Evolutionary conservation across 495 filamentous ascomycete genomes (phyloP), one percentile per base, ranked within the genome.

Genomic region (Oidiodendron maius): DNA sequence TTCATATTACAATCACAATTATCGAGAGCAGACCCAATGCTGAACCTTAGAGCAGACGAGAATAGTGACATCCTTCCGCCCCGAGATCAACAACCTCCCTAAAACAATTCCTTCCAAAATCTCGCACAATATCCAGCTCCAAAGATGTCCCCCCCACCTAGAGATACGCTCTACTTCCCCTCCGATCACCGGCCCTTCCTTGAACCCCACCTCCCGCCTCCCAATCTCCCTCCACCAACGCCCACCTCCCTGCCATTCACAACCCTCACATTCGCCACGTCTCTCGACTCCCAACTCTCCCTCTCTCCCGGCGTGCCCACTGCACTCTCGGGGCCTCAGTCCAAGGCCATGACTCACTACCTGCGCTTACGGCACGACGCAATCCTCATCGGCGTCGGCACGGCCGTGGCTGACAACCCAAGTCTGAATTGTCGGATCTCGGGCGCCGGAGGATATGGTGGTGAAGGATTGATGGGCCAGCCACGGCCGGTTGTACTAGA

Each of bases 271-370:
- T 96, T 86, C 62, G 91, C 91, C 21, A 79, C 80, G n/a, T 95
- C 90, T 4, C 82, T 96, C 61, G 91, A 96, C 65, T 83, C 83
- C 9, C 76, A 78, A 36, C 15, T 97, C 44, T 78, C 88, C 9
- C 73, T 91, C 12, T 70, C 78, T 0, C 86, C 87, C 63, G 88
- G 89, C 13, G 72, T 77, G 50, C 86, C 82, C 53, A 96, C 90
- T 1, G 66, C 75, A 0, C 77, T 96, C 4, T 96, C 91, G 5
- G 89, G 90, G 21, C 78, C 81, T 1, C 71, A 81, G 54, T 82
- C 88, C 12, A 96, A 95, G 62, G 74, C 84, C 43, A 89, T 97
- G 84, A 96, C 91, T 1, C 91, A 97, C 62, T 89, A 84, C 62
- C 75, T 97, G 15, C 85, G 91, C 46, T 80, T 80, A 4, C 75